A percentile compares a stretch with the other conserved stretches of the same genome.
These are phyloP conservation scores for Phaeosphaeriaceae sp. DNA, from an alignment of 2,329 filamentous ascomycete genomes.

Conservation along the genomic window DNA sequence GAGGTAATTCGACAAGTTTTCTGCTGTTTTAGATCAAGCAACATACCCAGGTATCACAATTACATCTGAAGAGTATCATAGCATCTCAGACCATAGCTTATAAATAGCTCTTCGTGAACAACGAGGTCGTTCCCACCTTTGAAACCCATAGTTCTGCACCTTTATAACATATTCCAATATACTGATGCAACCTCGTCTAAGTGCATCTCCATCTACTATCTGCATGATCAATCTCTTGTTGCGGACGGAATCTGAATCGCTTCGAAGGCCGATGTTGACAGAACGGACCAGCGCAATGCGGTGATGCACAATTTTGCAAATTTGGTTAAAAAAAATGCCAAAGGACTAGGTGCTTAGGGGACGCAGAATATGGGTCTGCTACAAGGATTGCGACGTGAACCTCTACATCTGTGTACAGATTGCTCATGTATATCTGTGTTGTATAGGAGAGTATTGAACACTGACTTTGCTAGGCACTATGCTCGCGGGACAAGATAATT, in stretches of 20 bases:
- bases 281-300: slow-evolving; percentile 28
- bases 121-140: slow-evolving; percentile 23
- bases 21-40: too few relatives aligned
- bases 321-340: slow-evolving; percentile 24
- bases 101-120: slow-evolving; percentile 35
- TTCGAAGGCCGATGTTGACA: slow-evolving; percentile 31
- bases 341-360: slow-evolving; percentile 16
- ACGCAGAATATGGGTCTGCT: slow-evolving; percentile 26
- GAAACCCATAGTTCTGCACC: not conserved
- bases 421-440: slow-evolving; percentile 24
- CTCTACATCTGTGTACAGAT: slow-evolving; percentile 10
- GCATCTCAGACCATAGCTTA: slow-evolving; percentile 16
- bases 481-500: slow-evolving; percentile 34
- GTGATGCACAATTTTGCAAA: slow-evolving; percentile 34
- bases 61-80: too few relatives aligned
- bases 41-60: too few relatives aligned
- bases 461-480: slow-evolving; percentile 8
- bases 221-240: slow-evolving; percentile 31
- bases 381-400: slow-evolving; percentile 12
- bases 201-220: slow-evolving; percentile 30
- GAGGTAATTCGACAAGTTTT: too few relatives aligned
- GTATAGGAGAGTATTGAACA: too few relatives aligned
- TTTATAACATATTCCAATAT: slow-evolving; percentile 16
- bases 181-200: slow-evolving; percentile 29
- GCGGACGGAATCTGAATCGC: slow-evolving; percentile 30